These are phyloP conservation scores for Lecanicillium sp. DNA, from an alignment of 2,329 filamentous ascomycete species.

Conservation along the genomic window DNA sequence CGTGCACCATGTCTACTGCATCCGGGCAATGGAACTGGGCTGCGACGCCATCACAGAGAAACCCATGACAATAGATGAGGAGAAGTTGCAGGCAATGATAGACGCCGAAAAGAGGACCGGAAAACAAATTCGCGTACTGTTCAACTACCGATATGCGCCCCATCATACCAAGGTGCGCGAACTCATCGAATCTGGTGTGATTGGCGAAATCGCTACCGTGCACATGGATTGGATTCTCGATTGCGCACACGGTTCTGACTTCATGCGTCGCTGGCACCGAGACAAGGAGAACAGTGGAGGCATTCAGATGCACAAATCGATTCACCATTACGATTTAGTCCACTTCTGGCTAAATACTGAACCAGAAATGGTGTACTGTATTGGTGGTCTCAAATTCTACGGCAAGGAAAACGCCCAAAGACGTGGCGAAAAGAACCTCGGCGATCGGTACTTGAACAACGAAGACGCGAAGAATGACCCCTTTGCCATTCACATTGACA, in stretches of 20 bases:
- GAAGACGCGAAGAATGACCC: conserved; percentile 33
- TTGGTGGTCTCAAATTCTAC: conserved; percentile 40
- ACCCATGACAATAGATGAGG: conserved; percentile 42
- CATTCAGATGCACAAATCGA: conserved; percentile 41
- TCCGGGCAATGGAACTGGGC: conserved; percentile 37
- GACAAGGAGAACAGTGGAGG: conserved; percentile 40
- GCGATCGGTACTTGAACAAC: conserved; percentile 30
- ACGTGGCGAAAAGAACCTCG: conserved; percentile 32
- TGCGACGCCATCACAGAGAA: conserved; percentile 44
- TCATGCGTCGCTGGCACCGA: conserved; percentile 43
- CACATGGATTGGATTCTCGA: conserved; percentile 45
- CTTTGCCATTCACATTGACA: conserved; percentile 35
- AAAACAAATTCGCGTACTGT: conserved; percentile 35
- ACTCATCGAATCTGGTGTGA: conserved; percentile 32
- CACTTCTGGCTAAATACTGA: conserved; percentile 40
- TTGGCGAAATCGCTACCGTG: conserved; percentile 35
- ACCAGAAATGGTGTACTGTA: conserved; percentile 35
- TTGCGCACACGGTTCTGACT: conserved; percentile 40
- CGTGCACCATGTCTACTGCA: conserved; percentile 38
- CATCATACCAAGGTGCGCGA: conserved; percentile 43
- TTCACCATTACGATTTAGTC: conserved; percentile 44
- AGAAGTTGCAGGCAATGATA: conserved; percentile 34
- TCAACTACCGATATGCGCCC: conserved; percentile 45
- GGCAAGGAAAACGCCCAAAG: conserved; percentile 40
- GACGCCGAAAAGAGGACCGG: conserved; percentile 36